Percentiles rank a stretch among this genome's conserved stretches.
phyloP scores from a whole-genome alignment of 2,329 filamentous ascomycete genomes.

The Penicillium italicum region DNA sequence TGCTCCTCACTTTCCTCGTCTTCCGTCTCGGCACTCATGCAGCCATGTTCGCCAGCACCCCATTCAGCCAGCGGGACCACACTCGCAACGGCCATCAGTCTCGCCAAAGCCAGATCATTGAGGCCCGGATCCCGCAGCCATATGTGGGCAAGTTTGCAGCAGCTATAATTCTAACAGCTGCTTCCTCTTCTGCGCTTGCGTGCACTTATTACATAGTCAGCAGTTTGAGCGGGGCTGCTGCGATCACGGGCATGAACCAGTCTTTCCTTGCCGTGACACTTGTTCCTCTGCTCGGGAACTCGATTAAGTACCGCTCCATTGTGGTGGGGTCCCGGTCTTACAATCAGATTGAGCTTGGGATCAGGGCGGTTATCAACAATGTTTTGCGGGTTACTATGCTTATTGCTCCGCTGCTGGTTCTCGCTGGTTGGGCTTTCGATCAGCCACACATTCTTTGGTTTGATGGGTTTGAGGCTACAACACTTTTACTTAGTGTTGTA shows the following conservation, averaged over 20 bases:
- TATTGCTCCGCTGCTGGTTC: slow-evolving; percentile 11
- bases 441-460: slow-evolving; percentile 13
- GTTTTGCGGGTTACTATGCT: slow-evolving; percentile 17
- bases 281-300: slow-evolving; percentile 17
- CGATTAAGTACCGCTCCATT: slow-evolving; percentile 11
- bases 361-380: slow-evolving; percentile 16
- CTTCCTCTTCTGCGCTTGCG: slow-evolving; percentile 1
- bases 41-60: slow-evolving; percentile 14
- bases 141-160: neutral
- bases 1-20: slow-evolving; percentile 12
- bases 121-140: neutral
- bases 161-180: neutral
- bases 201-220: slow-evolving; percentile 11
- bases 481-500: slow-evolving; percentile 17
- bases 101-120: neutral
- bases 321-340: slow-evolving; percentile 4
- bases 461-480: slow-evolving; percentile 20
- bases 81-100: neutral
- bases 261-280: slow-evolving; percentile 9
- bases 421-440: slow-evolving; percentile 13
- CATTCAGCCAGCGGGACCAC: slow-evolving; percentile 1
- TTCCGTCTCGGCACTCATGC: slow-evolving; percentile 18
- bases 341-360: slow-evolving; percentile 12
- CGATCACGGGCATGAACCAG: slow-evolving; percentile 4
- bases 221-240: slow-evolving; percentile 1